phyloP scores from a whole-genome alignment of 2,329 filamentous ascomycete genomes.

The Epichloe glyceriae region DNA sequence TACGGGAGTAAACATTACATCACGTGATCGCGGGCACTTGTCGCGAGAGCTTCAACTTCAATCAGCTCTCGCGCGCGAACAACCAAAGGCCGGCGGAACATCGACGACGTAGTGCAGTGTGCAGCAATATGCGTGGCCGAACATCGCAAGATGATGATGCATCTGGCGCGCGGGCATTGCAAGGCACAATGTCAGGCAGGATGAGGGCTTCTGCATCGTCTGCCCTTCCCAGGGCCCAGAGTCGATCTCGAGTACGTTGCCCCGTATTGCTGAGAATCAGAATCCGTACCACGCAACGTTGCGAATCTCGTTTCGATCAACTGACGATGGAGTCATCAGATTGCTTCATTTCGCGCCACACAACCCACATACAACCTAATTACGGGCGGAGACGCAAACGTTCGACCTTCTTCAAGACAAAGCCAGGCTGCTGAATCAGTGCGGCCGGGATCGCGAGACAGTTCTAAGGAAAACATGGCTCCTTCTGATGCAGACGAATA shows the following conservation, averaged over 20 bases:
- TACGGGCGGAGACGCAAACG: slow-evolving; percentile 34
- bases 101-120: background rate
- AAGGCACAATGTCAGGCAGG: slow-evolving; percentile 17
- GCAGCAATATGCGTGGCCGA: slow-evolving; percentile 19
- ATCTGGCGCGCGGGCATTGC: slow-evolving; percentile 16
- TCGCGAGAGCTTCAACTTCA: slow-evolving; percentile 1
- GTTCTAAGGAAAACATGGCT: slow-evolving; percentile 46
- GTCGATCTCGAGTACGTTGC: slow-evolving; percentile 26
- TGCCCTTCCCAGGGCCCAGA: slow-evolving; percentile 22
- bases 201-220: slow-evolving; percentile 24
- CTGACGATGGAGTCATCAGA: slow-evolving; percentile 13
- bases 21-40: slow-evolving; percentile 2
- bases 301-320: background rate
- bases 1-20: background rate
- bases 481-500: slow-evolving; percentile 46
- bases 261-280: background rate
- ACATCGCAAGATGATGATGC: slow-evolving; percentile 19
- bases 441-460: slow-evolving; percentile 39
- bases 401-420: slow-evolving; percentile 27
- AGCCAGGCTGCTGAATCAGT: slow-evolving; percentile 27
- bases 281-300: slow-evolving; percentile 1
- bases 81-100: background rate
- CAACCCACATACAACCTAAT: slow-evolving; percentile 49
- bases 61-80: background rate
- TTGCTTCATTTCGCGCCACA: slow-evolving; percentile 35